A percentile compares a stretch with the other conserved stretches of the same genome.
Conservation (phyloP, 1,284 basidiomycete species). For the Malassezia psittaci region DNA sequence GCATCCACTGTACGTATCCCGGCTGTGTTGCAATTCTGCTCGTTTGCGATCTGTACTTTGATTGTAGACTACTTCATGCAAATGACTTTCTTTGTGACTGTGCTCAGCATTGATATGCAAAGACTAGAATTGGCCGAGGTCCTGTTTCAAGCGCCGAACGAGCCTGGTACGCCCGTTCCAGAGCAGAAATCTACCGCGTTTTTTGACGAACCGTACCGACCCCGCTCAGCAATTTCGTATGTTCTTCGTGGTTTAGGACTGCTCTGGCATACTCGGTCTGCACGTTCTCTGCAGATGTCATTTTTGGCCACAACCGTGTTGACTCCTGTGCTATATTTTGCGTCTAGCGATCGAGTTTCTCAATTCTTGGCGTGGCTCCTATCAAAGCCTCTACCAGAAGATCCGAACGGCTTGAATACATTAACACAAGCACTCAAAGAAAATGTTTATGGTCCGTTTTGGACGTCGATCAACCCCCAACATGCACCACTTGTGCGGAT, state of each 20-base stretch:
- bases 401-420: neutral
- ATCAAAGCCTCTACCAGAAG: neutral
- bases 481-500: slow-evolving; percentile 52
- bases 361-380: neutral
- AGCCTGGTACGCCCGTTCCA: neutral
- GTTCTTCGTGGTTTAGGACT: neutral
- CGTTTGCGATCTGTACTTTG: slow-evolving; percentile 83
- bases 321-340: neutral
- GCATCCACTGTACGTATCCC: slow-evolving; percentile 63
- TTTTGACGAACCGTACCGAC: slow-evolving; percentile 8
- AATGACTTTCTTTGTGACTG: slow-evolving; percentile 81
- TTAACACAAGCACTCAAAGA: neutral
- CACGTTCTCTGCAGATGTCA: neutral
- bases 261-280: neutral
- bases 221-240: neutral
- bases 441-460: slow-evolving; percentile 9
- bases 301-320: neutral
- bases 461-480: slow-evolving; percentile 9
- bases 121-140: slow-evolving; percentile 60
- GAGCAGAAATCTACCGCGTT: neutral
- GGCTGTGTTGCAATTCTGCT: slow-evolving; percentile 82
- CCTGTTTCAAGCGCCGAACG: slow-evolving; percentile 12
- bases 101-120: slow-evolving; percentile 79
- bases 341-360: neutral
- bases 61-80: slow-evolving; percentile 92